Evolutionary conservation across 192 early-diverging fungal species (phyloP).

Genomic region (Funneliformis geosporum): DNA sequence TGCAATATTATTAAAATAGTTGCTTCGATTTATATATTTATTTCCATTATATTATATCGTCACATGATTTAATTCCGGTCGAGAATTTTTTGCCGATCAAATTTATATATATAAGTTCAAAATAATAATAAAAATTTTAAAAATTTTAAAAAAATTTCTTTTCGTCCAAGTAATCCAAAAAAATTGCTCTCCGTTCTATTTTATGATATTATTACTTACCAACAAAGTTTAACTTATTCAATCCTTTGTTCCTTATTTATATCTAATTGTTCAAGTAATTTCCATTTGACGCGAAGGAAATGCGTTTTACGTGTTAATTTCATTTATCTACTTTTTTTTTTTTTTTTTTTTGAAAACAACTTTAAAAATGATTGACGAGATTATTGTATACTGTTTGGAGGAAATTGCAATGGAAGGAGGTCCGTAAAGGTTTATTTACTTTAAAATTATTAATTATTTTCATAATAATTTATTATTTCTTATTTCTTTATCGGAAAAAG

Average conservation of each 20-base stretch:
- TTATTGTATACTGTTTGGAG: constrained; percentile 51
- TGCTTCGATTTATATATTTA: too few species aligned
- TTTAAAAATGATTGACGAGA: constrained; percentile 52
- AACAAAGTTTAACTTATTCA: not conserved
- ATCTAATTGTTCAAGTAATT: not conserved
- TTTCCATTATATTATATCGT: too few species aligned
- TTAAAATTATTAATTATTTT: not conserved
- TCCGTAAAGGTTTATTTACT: not conserved
- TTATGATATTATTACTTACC: too few species aligned
- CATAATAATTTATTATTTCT: not conserved
- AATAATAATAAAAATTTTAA: too few species aligned
- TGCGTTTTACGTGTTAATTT: not conserved
- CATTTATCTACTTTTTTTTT: not conserved
- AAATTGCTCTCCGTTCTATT: too few species aligned
- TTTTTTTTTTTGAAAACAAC: not conserved
- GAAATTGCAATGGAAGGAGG: constrained; percentile 65
- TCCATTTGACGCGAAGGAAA: not conserved
- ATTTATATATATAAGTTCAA: too few species aligned
- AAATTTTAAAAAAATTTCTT: too few species aligned
- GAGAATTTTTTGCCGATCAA: too few species aligned
- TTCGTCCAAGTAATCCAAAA: too few species aligned
- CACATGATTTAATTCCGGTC: not conserved
- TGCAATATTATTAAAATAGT: not conserved
- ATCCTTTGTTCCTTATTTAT: not conserved
- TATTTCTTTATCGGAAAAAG: not conserved